phyloP scores from a whole-genome alignment of 805 yeast genomes.

The Torulaspora indica region DNA sequence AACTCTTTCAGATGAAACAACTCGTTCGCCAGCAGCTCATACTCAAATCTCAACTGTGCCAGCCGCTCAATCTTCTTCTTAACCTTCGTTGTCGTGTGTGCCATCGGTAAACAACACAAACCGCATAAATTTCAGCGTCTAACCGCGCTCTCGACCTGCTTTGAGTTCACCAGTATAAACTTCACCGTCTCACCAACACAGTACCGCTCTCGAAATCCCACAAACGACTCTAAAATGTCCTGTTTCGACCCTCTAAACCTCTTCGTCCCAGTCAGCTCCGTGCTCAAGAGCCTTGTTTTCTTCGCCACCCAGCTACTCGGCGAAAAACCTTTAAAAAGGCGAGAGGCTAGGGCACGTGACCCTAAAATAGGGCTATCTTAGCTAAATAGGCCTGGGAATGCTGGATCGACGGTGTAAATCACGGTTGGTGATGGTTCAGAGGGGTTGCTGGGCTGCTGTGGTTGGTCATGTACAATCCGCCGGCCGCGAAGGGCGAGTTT shows the following conservation, averaged over 20 bases:
- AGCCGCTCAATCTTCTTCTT: constrained; percentile 22
- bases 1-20: constrained; percentile 59
- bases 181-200: constrained; percentile 5
- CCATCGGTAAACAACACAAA: constrained; percentile 7
- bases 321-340: constrained; percentile 1
- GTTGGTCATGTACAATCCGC: constrained; percentile 7
- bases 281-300: constrained; percentile 8
- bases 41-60: constrained; percentile 43
- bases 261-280: constrained; percentile 3
- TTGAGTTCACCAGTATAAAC: constrained; percentile 7
- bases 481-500: constrained; percentile 11
- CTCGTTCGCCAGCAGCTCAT: constrained; percentile 52
- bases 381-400: no score
- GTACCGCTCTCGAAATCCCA: constrained; percentile 10
- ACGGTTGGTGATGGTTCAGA: not conserved
- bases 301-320: constrained; percentile 14
- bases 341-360: no score
- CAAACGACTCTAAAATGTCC: constrained; percentile 10
- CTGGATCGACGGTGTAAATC: not conserved
- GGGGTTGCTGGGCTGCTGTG: not conserved
- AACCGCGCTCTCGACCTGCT: not conserved
- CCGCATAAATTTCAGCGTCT: constrained; percentile 14
- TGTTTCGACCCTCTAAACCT: constrained; percentile 12
- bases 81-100: constrained; percentile 14
- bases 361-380: not conserved